Conservation (phyloP, 345 rosid species). For the Dipteronia dyeriana region DNA sequence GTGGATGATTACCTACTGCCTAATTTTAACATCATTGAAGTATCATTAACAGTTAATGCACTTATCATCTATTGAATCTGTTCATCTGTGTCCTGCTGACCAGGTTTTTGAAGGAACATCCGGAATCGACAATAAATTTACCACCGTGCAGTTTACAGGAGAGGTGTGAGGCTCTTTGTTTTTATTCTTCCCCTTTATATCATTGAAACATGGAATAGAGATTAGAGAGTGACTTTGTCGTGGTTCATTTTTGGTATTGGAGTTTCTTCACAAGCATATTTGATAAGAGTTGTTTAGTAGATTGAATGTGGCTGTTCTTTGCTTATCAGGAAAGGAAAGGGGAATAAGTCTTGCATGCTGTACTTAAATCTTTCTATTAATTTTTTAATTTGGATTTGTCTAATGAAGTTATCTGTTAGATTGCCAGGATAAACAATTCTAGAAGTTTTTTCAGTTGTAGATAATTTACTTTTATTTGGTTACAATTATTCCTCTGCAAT, state of each 20-base stretch:
- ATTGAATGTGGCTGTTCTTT: too few species aligned
- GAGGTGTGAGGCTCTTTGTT: slow-evolving; percentile 48
- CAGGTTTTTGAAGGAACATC: slow-evolving; percentile 97
- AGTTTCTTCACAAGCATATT: neutral
- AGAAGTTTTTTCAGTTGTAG: neutral
- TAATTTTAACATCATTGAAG: neutral
- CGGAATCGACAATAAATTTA: slow-evolving; percentile 90
- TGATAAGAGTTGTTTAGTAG: neutral
- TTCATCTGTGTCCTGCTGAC: slow-evolving; percentile 16
- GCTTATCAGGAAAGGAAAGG: too few species aligned
- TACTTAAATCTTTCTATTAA: neutral
- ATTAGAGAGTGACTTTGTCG: neutral
- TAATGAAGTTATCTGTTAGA: neutral
- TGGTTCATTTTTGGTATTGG: neutral
- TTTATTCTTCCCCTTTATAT: neutral
- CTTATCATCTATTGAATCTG: neutral
- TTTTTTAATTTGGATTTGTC: neutral
- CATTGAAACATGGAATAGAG: too few species aligned
- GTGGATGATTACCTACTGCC: neutral
- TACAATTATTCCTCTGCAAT: neutral
- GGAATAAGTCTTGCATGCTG: neutral
- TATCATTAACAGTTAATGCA: neutral
- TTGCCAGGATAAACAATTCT: neutral
- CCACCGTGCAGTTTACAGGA: slow-evolving; percentile 93
- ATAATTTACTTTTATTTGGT: neutral